Evolutionary conservation across 2,329 filamentous ascomycete species (phyloP), one percentile per base, ranked within the genome.

Genomic region (Aureobasidium zeae): DNA sequence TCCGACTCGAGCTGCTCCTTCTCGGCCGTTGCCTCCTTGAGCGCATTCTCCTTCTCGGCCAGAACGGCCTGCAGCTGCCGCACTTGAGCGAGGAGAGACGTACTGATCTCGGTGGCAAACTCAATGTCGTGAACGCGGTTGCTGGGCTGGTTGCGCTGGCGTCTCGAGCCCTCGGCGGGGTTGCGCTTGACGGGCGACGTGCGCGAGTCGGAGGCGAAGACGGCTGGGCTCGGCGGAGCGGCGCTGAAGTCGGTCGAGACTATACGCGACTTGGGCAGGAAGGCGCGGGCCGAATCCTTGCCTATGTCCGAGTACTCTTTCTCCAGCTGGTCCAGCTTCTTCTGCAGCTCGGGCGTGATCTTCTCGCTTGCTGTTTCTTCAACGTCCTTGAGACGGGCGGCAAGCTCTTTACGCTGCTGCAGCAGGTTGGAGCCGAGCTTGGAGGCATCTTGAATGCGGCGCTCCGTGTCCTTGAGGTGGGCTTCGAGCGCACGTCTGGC

Each of bases 31-130:
- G 80, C 71, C 13, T 79, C 73, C 60, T 84, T 88, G 52, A 95
- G 68, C 34, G 86, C 74, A 41, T 94, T 88, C 51, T 98, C 91
- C 52, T 86, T 84, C 64, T 96, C 87, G 0, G 81, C 76, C 9
- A 98, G 73, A 12, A 94, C 71, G 2, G 80, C 74, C 62, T 98
- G 91, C 44, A 98, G 67, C 58, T 91, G 87, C 49, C 91, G 82
- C 38, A 98, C 84, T 65, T 96, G 91, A n/a, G 83, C 80, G 39
- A 98, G 81, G 39, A 98, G 72, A 2, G 87, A 94, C 5, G 86
- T 94, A 58, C 87, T 95, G 56, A 98, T 95, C 59, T 98, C 89
- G 38, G 91, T 88, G n/a, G 89, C 91, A 58, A 98, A 94, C 55
- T 95, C 87, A 58, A 98, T 94, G 57, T 98, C 91, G 60, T 96